phyloP scores from a whole-genome alignment of 192 early-diverging fungal genomes.

The Cladochytrium replicatum region DNA sequence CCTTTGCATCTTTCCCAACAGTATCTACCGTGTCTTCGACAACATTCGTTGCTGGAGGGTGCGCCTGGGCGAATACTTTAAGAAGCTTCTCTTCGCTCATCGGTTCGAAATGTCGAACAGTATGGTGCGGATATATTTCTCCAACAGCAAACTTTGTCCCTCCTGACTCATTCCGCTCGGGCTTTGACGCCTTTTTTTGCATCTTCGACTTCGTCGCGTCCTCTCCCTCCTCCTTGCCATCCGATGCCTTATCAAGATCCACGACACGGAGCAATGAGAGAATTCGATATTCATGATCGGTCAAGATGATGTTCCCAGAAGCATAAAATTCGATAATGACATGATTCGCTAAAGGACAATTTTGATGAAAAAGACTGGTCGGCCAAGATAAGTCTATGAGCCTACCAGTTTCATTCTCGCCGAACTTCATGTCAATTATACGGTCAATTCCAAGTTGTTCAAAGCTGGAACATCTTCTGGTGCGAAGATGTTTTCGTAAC shows the following conservation, averaged over 20 bases:
- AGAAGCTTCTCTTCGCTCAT: conserved; percentile 44
- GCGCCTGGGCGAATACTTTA: neutral
- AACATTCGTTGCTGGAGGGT: neutral
- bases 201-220: neutral
- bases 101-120: conserved; percentile 43
- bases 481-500: conserved; percentile 86
- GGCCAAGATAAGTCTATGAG: no score
- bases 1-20: neutral
- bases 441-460: conserved; percentile 85
- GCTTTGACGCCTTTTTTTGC: no score
- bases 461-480: conserved; percentile 64
- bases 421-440: conserved; percentile 90
- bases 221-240: no score
- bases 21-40: neutral
- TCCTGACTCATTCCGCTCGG: conserved; percentile 16
- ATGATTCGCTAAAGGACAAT: conserved; percentile 37
- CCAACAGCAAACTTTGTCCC: conserved; percentile 65
- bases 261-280: conserved; percentile 80
- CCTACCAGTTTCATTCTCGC: conserved; percentile 48
- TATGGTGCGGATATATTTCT: conserved; percentile 60
- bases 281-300: conserved; percentile 77
- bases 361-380: neutral
- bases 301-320: conserved; percentile 88
- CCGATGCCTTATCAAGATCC: conserved; percentile 65
- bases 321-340: conserved; percentile 46